A percentile compares a stretch with the other conserved stretches of the same genome.
These are phyloP conservation scores for Exobasidium cylindrosporum DNA, from an alignment of 1,284 basidiomycete genomes.

Conservation along the genomic window DNA sequence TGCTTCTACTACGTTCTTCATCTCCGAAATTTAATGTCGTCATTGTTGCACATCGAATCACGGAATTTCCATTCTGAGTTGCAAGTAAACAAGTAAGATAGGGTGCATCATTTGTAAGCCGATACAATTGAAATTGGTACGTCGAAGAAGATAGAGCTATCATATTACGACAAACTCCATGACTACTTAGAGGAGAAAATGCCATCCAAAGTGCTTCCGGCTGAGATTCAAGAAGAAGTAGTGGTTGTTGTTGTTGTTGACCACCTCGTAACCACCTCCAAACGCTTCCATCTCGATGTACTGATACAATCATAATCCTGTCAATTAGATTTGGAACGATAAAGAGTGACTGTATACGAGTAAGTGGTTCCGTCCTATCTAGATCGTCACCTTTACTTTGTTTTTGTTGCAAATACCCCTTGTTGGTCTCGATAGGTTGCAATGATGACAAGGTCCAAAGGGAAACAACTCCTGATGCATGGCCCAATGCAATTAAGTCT, in stretches of 20 bases:
- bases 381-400: not conserved
- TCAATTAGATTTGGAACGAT: conserved; percentile 22
- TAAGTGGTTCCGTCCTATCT: not conserved
- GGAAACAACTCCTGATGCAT: conserved; percentile 67
- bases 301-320: conserved; percentile 20
- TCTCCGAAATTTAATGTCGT: conserved; percentile 19
- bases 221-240: conserved; percentile 17
- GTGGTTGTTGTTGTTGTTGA: not conserved
- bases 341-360: conserved; percentile 14
- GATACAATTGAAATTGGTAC: conserved; percentile 24
- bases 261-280: conserved; percentile 18
- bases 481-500: conserved; percentile 64
- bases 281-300: conserved; percentile 30
- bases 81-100: not conserved
- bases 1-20: conserved; percentile 11
- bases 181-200: conserved; percentile 13
- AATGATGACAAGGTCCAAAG: conserved; percentile 50
- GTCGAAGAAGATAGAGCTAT: conserved; percentile 23
- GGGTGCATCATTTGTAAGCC: conserved; percentile 16
- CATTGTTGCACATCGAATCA: conserved; percentile 15
- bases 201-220: conserved; percentile 19
- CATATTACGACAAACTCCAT: not conserved
- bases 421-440: conserved; percentile 17
- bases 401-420: not conserved
- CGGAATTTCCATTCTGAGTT: not conserved